Conservation (phyloP, 2,329 filamentous ascomycete species). For the Pseudogymnoascus sp. region DNA sequence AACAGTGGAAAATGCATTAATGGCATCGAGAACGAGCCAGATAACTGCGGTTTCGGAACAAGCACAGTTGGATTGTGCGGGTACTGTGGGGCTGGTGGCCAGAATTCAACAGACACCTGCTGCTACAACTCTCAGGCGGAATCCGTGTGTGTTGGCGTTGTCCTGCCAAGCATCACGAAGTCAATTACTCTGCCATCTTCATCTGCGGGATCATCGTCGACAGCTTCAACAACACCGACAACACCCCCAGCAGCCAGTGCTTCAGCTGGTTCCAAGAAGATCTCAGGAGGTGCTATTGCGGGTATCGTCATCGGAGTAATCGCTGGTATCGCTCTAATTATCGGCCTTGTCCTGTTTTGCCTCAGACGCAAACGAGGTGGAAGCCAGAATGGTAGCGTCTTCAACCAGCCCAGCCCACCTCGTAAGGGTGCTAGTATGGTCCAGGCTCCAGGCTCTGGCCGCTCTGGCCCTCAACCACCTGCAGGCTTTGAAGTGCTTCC, state of each 20-base stretch:
- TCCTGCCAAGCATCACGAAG: constrained; percentile 66
- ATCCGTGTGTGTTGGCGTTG: constrained; percentile 65
- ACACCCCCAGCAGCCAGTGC: constrained; percentile 11
- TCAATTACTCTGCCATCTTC: constrained; percentile 56
- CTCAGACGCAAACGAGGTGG: constrained; percentile 46
- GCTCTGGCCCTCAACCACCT: constrained; percentile 36
- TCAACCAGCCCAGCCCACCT: constrained; percentile 84
- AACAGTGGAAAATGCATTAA: constrained; percentile 63
- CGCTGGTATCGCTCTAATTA: constrained; percentile 61
- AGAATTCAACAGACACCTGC: constrained; percentile 91
- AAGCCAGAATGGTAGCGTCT: constrained; percentile 64
- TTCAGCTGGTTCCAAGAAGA: constrained; percentile 34
- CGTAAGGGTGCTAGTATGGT: constrained; percentile 41
- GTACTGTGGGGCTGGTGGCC: constrained; percentile 75
- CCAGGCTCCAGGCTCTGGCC: constrained; percentile 29
- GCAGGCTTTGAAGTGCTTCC: constrained; percentile 67
- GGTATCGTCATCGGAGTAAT: constrained; percentile 82
- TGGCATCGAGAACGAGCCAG: constrained; percentile 70
- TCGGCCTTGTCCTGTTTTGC: constrained; percentile 46
- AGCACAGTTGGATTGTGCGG: constrained; percentile 72
- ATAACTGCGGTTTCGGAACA: constrained; percentile 77
- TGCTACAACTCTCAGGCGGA: constrained; percentile 78
- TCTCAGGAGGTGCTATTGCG: constrained; percentile 84
- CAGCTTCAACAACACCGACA: constrained; percentile 15
- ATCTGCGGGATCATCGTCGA: constrained; percentile 32